phyloP scores from a whole-genome alignment of 2,329 filamentous ascomycete genomes.

The Talaromyces piceae region DNA sequence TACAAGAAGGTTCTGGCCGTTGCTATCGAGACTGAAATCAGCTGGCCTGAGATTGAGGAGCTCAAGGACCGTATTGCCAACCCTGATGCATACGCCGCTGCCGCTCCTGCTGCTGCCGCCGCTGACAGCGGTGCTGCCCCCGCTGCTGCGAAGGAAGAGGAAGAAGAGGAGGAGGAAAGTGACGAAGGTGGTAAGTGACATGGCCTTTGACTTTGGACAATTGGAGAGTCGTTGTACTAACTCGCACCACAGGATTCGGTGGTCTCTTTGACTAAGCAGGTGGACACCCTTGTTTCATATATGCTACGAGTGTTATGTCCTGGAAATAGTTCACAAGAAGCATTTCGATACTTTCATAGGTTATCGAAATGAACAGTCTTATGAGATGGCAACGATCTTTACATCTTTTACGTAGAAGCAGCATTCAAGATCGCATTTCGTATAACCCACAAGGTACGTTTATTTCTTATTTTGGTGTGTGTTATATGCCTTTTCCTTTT shows the following conservation, averaged over 20 bases:
- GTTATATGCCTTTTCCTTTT: neutral
- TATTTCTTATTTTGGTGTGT: neutral
- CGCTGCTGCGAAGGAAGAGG: constrained; percentile 47
- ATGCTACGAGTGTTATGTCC: constrained; percentile 30
- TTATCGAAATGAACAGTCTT: constrained; percentile 21
- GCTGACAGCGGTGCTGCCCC: constrained; percentile 45
- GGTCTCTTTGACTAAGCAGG: constrained; percentile 63
- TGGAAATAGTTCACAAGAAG: constrained; percentile 26
- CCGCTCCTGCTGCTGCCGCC: constrained; percentile 62
- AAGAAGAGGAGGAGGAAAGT: constrained; percentile 60
- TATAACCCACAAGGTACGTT: constrained; percentile 11
- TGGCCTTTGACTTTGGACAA: neutral
- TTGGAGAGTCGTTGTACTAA: constrained; percentile 31
- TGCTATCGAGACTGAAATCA: constrained; percentile 82
- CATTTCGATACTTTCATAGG: constrained; percentile 25
- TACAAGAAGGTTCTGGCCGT: constrained; percentile 94
- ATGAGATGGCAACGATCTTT: neutral
- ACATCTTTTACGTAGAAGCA: constrained; percentile 3
- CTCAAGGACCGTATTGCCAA: constrained; percentile 99
- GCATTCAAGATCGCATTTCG: neutral
- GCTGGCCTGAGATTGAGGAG: constrained; percentile 92
- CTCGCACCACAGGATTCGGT: constrained; percentile 55
- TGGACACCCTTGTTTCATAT: constrained; percentile 14
- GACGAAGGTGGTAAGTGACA: constrained; percentile 46
- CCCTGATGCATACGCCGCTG: constrained; percentile 87